Percentiles rank a stretch among this genome's conserved stretches.
phyloP scores from a whole-genome alignment of 192 early-diverging fungal species.

The Rhizophagus clarus region DNA sequence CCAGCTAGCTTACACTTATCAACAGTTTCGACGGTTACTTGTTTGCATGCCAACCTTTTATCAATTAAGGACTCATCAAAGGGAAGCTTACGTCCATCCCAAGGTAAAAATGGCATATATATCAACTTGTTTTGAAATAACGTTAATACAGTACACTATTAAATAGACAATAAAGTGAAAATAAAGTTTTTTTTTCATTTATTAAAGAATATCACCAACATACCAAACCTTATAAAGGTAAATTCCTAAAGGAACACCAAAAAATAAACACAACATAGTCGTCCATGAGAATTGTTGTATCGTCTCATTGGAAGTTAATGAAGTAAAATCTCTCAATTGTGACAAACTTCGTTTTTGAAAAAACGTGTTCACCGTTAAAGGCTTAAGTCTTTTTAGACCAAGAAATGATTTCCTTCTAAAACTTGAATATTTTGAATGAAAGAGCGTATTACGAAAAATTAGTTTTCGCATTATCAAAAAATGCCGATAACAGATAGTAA shows the following conservation, averaged over 20 bases:
- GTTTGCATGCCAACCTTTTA: constrained; percentile 13
- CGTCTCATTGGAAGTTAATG: not conserved
- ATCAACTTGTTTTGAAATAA: constrained; percentile 49
- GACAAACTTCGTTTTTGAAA: not conserved
- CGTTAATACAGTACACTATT: constrained; percentile 42
- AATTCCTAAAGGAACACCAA: constrained; percentile 35
- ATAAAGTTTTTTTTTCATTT: not conserved
- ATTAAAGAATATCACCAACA: not conserved
- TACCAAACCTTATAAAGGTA: constrained; percentile 35
- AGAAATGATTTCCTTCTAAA: not conserved
- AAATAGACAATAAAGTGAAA: not conserved
- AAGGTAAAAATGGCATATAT: constrained; percentile 44
- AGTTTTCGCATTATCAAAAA: not conserved
- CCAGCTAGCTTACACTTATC: constrained; percentile 16
- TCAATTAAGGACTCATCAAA: not conserved
- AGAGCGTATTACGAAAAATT: not conserved
- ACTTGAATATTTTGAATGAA: not conserved
- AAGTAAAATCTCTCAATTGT: not conserved
- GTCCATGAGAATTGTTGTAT: not conserved
- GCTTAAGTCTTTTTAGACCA: not conserved
- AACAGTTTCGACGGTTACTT: constrained; percentile 13
- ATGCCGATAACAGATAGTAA: not conserved
- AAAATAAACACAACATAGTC: not conserved
- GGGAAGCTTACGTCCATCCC: constrained; percentile 34
- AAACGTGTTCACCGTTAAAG: not conserved